A percentile compares a stretch with the other conserved stretches of the same genome.
Conservation (phyloP, 2,329 filamentous ascomycete species). For the Byssochlamys sp. region DNA sequence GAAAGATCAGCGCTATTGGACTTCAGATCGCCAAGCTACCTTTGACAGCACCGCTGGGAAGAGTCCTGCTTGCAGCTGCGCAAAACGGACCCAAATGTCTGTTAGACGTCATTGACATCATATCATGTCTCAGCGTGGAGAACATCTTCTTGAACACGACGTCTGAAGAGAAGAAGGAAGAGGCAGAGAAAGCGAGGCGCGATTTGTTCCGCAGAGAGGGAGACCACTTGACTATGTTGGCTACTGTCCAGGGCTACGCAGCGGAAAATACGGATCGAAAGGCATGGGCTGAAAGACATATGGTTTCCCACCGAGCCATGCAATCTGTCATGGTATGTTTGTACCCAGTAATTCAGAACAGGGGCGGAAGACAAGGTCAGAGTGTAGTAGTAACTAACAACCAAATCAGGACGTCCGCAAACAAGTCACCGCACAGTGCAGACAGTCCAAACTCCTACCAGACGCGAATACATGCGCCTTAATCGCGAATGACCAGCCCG, state of each 20-base stretch:
- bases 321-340: conserved; percentile 49
- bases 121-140: conserved; percentile 56
- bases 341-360: not conserved
- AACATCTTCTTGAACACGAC: conserved; percentile 53
- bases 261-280: conserved; percentile 50
- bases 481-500: conserved; percentile 18
- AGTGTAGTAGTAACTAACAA: not conserved
- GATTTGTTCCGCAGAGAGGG: conserved; percentile 52
- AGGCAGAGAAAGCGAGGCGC: conserved; percentile 46
- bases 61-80: conserved; percentile 72
- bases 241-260: conserved; percentile 51
- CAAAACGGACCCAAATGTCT: conserved; percentile 63
- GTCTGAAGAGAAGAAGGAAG: conserved; percentile 52
- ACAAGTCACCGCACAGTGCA: conserved; percentile 49
- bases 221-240: conserved; percentile 54
- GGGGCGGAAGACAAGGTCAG: conserved; percentile 4
- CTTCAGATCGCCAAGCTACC: conserved; percentile 72
- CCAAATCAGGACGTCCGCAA: conserved; percentile 48
- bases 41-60: conserved; percentile 67
- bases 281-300: conserved; percentile 49
- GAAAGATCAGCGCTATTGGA: conserved; percentile 64
- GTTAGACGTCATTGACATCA: conserved; percentile 75
- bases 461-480: conserved; percentile 12
- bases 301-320: conserved; percentile 56
- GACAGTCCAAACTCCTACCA: conserved; percentile 36